phyloP scores from a whole-genome alignment of 2,329 filamentous ascomycete species.

The Metarhizium brunneum region DNA sequence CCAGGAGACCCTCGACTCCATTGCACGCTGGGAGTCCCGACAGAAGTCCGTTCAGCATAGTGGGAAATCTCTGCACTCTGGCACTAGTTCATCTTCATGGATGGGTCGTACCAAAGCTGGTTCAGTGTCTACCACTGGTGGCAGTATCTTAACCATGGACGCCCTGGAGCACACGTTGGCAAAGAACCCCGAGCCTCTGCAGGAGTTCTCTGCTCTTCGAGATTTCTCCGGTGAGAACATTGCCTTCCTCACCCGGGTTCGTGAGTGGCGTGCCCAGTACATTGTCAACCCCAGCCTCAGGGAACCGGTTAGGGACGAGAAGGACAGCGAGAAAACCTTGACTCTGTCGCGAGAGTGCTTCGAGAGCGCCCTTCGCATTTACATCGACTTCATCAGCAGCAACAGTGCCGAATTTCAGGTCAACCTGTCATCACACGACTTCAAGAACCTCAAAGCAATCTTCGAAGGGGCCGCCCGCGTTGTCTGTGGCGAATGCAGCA shows the following conservation, averaged over 20 bases:
- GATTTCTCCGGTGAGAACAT: constrained; percentile 63
- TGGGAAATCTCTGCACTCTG: constrained; percentile 23
- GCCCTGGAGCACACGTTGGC: constrained; percentile 50
- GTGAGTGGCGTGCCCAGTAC: constrained; percentile 28
- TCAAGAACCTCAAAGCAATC: constrained; percentile 42
- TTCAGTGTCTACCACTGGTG: constrained; percentile 24
- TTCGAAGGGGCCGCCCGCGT: constrained; percentile 46
- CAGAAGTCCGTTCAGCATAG: constrained; percentile 22
- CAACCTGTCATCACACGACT: constrained; percentile 52
- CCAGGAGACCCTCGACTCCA: constrained; percentile 39
- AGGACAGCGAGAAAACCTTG: constrained; percentile 6
- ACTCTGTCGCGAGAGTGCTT: constrained; percentile 40
- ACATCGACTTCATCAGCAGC: constrained; percentile 50
- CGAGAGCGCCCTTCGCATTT: constrained; percentile 50
- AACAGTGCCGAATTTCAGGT: constrained; percentile 56
- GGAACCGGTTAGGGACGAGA: constrained; percentile 9
- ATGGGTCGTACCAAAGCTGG: constrained; percentile 25
- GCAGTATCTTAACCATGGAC: constrained; percentile 47
- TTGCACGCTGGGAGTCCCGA: constrained; percentile 37
- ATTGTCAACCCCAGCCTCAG: constrained; percentile 14
- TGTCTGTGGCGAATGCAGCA: constrained; percentile 28
- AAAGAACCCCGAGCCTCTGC: constrained; percentile 46
- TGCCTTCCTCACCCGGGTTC: constrained; percentile 51
- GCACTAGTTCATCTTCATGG: constrained; percentile 27
- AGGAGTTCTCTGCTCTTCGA: constrained; percentile 50